Conservation (phyloP, 768 basidiomycete genomes). For the Mycena albidolilacea region DNA sequence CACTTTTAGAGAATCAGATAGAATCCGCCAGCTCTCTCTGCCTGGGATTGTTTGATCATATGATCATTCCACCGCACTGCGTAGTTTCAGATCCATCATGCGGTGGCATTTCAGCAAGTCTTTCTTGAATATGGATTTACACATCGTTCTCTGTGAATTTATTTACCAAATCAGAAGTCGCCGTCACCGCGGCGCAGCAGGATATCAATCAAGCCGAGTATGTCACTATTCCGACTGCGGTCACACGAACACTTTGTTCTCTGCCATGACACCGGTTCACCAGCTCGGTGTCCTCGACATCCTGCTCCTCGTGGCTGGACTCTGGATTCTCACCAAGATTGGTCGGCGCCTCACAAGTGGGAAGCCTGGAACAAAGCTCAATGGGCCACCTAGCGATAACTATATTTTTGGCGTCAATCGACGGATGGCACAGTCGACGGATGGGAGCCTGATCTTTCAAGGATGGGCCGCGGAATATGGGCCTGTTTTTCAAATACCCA, state of each 20-base stretch:
- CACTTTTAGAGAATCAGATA: no score
- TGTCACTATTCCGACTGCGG: background rate
- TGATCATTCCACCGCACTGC: no score
- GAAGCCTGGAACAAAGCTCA: constrained; percentile 43
- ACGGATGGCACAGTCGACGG: constrained; percentile 29
- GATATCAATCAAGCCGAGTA: no score
- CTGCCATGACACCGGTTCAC: constrained; percentile 20
- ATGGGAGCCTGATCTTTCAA: constrained; percentile 42
- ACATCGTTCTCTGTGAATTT: no score
- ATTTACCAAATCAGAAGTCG: no score
- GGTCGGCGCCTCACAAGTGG: constrained; percentile 19
- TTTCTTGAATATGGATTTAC: no score
- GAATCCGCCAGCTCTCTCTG: no score
- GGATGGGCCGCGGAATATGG: constrained; percentile 51
- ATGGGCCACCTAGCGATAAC: constrained; percentile 45
- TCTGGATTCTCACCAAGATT: constrained; percentile 40
- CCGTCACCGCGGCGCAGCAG: no score
- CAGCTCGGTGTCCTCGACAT: constrained; percentile 23
- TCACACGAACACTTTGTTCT: background rate
- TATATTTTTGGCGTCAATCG: constrained; percentile 45
- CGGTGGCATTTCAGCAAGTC: no score
- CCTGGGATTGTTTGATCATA: no score
- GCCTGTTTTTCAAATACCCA: constrained; percentile 45
- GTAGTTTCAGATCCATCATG: no score
- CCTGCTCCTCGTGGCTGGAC: constrained; percentile 23